These are phyloP conservation scores for Paramecium biaurelia DNA, from an alignment of 73 alveolate genomes.

Conservation along the genomic window DNA sequence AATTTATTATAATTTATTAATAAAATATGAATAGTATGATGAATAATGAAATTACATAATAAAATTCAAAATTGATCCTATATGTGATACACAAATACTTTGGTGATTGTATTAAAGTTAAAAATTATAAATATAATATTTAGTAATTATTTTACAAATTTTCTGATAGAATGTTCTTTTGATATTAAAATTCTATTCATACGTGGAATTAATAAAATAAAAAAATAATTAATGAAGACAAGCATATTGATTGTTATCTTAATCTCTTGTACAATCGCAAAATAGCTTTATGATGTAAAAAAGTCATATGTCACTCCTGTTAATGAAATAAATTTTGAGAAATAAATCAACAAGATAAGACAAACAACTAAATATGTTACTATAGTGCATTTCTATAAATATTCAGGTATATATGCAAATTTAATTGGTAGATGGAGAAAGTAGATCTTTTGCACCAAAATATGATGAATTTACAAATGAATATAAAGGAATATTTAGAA, in stretches of 20 bases:
- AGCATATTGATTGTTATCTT: not conserved
- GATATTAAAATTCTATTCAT: not conserved
- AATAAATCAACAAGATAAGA: slow-evolving; percentile 61
- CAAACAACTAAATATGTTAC: slow-evolving; percentile 66
- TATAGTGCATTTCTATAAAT: slow-evolving; percentile 64
- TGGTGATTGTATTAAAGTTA: too few species aligned
- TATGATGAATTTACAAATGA: slow-evolving; percentile 88
- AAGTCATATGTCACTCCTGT: slow-evolving; percentile 58
- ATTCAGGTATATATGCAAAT: not conserved
- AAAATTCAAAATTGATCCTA: too few species aligned
- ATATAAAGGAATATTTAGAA: slow-evolving; percentile 92
- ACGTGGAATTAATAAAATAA: slow-evolving; percentile 3
- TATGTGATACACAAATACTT: too few species aligned
- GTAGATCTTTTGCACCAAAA: slow-evolving; percentile 65
- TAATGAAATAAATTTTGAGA: slow-evolving; percentile 59
- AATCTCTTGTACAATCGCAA: slow-evolving; percentile 13
- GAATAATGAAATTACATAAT: too few species aligned
- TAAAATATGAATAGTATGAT: too few species aligned
- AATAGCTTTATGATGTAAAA: slow-evolving; percentile 45
- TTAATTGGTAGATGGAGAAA: slow-evolving; percentile 54
- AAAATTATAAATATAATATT: not conserved
- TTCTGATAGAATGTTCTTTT: slow-evolving; percentile 19
- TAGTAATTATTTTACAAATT: not conserved
- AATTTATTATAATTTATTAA: too few species aligned
- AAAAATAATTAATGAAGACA: not conserved